phyloP scores from a whole-genome alignment of 2,329 filamentous ascomycete species.

The Sporothrix euskadiensis region DNA sequence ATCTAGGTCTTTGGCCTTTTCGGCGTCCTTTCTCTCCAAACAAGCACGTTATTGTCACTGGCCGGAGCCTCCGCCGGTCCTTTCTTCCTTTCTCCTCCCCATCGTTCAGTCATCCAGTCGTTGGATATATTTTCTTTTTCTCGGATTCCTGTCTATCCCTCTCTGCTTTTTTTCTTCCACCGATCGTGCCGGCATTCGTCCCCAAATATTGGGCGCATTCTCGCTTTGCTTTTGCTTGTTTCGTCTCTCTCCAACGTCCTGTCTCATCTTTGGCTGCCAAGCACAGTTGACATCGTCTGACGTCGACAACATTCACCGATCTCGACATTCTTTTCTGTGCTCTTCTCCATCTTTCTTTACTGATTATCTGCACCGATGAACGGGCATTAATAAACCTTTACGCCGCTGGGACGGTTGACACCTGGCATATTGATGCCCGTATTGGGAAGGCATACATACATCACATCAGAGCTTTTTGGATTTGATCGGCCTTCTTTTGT shows the following conservation, averaged over 20 bases:
- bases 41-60: neutral
- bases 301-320: neutral
- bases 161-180: neutral
- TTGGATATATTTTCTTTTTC: neutral
- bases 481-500: neutral
- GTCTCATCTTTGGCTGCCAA: neutral
- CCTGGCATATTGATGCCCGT: neutral
- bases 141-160: neutral
- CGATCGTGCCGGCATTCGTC: neutral
- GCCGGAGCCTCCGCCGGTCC: neutral
- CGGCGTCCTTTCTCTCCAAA: neutral
- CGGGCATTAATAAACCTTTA: neutral
- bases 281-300: neutral
- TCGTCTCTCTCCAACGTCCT: neutral
- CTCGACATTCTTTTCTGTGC: neutral
- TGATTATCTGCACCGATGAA: neutral
- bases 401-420: neutral
- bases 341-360: neutral
- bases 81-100: neutral
- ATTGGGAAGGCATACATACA: neutral
- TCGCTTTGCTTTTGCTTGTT: neutral
- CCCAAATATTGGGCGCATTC: constrained; percentile 1
- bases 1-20: neutral
- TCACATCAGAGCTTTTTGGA: neutral
- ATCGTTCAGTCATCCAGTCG: no score